Percentiles rank a stretch among this genome's conserved stretches.
phyloP scores from a whole-genome alignment of 345 rosid species.

The Lepidium didymum region DNA sequence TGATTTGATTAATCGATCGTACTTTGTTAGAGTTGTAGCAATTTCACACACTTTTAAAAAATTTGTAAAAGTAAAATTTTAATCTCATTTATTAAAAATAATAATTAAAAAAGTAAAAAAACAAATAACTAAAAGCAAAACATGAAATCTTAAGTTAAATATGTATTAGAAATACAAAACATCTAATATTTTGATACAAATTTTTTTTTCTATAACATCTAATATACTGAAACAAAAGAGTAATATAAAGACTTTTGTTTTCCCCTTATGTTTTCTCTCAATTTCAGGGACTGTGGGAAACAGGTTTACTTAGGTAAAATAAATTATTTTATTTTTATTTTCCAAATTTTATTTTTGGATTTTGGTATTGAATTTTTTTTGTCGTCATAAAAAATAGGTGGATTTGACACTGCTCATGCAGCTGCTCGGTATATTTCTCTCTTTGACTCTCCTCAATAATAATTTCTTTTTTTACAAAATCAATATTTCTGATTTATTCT shows the following conservation, averaged over 20 bases:
- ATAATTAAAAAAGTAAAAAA: too few relatives aligned
- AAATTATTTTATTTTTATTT: not conserved
- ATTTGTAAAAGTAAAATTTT: too few relatives aligned
- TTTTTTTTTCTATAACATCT: too few relatives aligned
- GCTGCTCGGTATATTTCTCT: constrained; percentile 75
- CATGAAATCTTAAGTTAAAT: too few relatives aligned
- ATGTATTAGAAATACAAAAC: too few relatives aligned
- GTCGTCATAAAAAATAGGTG: constrained; percentile 45
- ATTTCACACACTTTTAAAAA: too few relatives aligned
- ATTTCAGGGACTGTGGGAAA: constrained; percentile 97
- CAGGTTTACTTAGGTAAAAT: constrained; percentile 90
- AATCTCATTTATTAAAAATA: too few relatives aligned
- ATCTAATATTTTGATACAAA: too few relatives aligned
- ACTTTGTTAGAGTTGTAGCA: not conserved
- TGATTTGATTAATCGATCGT: not conserved
- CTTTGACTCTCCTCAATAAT: not conserved
- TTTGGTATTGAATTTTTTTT: not conserved
- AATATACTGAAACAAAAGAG: too few relatives aligned
- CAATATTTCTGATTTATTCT: too few relatives aligned
- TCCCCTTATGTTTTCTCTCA: not conserved
- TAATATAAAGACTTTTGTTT: not conserved
- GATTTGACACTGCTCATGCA: constrained; percentile 99
- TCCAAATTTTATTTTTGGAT: not conserved
- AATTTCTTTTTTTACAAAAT: too few relatives aligned
- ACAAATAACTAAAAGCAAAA: too few relatives aligned